A percentile compares a stretch with the other conserved stretches of the same genome.
phyloP scores from a whole-genome alignment of 2,329 filamentous ascomycete species.

The Xylariomycetidae sp. region DNA sequence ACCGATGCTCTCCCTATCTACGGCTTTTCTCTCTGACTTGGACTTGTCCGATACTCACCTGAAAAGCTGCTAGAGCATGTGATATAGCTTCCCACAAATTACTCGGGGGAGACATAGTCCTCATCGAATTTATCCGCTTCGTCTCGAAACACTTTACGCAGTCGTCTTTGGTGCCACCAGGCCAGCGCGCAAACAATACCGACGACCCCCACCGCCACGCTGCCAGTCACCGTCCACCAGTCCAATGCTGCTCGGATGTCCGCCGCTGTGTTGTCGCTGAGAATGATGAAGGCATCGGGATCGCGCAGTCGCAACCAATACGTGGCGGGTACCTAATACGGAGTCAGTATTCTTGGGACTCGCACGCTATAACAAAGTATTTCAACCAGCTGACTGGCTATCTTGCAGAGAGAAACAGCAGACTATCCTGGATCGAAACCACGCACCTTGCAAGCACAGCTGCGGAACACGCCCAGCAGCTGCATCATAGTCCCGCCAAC shows the following conservation, averaged over 20 bases:
- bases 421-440: not conserved
- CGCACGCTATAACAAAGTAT: too few species aligned
- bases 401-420: not conserved
- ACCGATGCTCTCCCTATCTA: too few species aligned
- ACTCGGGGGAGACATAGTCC: too few species aligned
- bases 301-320: conserved; percentile 14
- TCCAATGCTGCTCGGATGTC: conserved; percentile 18
- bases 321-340: conserved; percentile 16
- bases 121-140: conserved; percentile 22
- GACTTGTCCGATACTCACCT: too few species aligned
- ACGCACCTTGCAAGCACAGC: conserved; percentile 22
- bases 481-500: conserved; percentile 25
- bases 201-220: conserved; percentile 17
- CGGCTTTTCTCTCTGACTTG: too few species aligned
- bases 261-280: conserved; percentile 20
- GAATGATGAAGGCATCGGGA: conserved; percentile 18
- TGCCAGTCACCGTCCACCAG: conserved; percentile 24
- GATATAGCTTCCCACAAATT: too few species aligned
- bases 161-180: conserved; percentile 28
- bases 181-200: conserved; percentile 22
- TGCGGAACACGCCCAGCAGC: conserved; percentile 23
- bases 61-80: too few species aligned
- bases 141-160: conserved; percentile 23
- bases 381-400: too few species aligned
- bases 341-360: too few species aligned